Base-by-base conservation (phyloP, 768 basidiomycete species). In the Lactifluus pinguis region DNA sequence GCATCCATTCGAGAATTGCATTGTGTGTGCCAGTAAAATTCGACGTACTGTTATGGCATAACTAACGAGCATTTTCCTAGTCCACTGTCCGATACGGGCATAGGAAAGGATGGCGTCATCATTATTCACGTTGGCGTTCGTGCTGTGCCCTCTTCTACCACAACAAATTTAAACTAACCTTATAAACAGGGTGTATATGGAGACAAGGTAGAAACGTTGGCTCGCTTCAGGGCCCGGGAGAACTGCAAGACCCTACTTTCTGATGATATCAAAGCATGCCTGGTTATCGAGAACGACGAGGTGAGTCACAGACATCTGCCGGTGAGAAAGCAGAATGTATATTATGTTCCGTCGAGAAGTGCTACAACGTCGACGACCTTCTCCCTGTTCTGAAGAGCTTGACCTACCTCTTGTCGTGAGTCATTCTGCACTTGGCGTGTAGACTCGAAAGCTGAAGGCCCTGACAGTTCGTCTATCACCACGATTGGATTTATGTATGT, bases 221-320 rank as follows among this genome's bases (percentile, higher is more conserved):
- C 75, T 25, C 81, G 95, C 10, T 82, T 95, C 69, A 88, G 85
- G n/a, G n/a, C n/a, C n/a, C n/a, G n/a, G 69, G 75, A 81, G 60
- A 87, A 85, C 14, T 87, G 90, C 60, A 73, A 69, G 51, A 76
- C 79, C 10, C 67, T 72, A n/a, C 77, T 92, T 42, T 77, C 84
- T 8, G 73, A 80, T 21, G 79, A 81, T 25, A 83, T 92, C 60
- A 82, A 87, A 62, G 78, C 78, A 14, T 78, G 95, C 49, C 71
- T 95, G 21, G 93, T 92, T 2, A 76, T 94, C n/a, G 95, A 98
- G 73, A 97, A 97, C 62, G 95, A 97, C 65, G 95, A 98, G 76
- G 90, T 89, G 58, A 45, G 74, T 68, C 25, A 47, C 38, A 9
- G 15, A 44, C 30, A 25, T 53, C 25, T 25, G 25, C 25, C 2